Percentiles rank a stretch among this genome's conserved stretches.
These are phyloP conservation scores for Fusarium sp. DNA, from an alignment of 2,329 filamentous ascomycete species.

Conservation along the genomic window DNA sequence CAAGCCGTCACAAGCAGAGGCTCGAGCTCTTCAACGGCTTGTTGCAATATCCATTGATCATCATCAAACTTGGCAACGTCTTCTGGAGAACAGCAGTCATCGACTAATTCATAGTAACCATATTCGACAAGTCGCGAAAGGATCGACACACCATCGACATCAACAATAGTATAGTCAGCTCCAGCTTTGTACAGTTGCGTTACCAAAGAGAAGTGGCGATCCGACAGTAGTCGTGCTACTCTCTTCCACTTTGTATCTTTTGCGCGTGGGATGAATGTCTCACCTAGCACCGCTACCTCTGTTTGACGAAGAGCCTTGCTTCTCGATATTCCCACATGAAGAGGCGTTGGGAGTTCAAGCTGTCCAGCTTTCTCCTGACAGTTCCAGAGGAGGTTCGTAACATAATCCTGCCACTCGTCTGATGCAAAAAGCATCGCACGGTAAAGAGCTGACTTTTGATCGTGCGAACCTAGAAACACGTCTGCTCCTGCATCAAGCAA, in stretches of 20 bases:
- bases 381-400: slow-evolving; percentile 11
- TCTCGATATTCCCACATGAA: neutral
- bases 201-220: slow-evolving; percentile 25
- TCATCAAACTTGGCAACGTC: slow-evolving; percentile 12
- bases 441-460: neutral
- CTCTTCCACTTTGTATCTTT: slow-evolving; percentile 12
- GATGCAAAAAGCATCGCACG: slow-evolving; percentile 27
- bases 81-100: slow-evolving; percentile 18
- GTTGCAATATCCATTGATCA: neutral
- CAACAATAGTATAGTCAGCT: slow-evolving; percentile 11
- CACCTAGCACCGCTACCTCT: slow-evolving; percentile 11
- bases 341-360: neutral
- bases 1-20: slow-evolving; percentile 20
- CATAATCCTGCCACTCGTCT: slow-evolving; percentile 20
- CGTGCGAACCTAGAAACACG: neutral
- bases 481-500: slow-evolving; percentile 23
- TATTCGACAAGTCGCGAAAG: slow-evolving; percentile 11
- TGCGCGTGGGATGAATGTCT: neutral
- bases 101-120: slow-evolving; percentile 27
- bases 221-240: slow-evolving; percentile 4
- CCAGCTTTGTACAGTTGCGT: slow-evolving; percentile 12
- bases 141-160: neutral
- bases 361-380: slow-evolving; percentile 6
- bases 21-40: neutral
- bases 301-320: slow-evolving; percentile 21